Conservation (phyloP, 169 alveolate species). For the Plasmodium gallinaceum region DNA sequence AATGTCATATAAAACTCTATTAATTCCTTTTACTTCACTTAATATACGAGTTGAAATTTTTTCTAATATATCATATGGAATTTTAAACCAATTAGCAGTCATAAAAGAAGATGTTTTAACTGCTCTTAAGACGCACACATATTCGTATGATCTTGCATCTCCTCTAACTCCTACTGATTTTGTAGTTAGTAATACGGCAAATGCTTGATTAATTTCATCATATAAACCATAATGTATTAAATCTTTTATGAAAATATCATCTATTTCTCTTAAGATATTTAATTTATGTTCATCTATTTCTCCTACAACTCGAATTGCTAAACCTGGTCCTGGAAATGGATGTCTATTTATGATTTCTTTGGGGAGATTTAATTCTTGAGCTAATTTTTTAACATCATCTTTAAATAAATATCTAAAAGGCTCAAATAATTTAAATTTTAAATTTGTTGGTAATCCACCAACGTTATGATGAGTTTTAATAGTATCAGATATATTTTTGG, state of each 20-base stretch:
- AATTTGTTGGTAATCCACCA: conserved; percentile 84
- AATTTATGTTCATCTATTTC: conserved; percentile 81
- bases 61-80: conserved; percentile 81
- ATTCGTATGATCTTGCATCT: conserved; percentile 82
- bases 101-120: conserved; percentile 82
- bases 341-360: conserved; percentile 81
- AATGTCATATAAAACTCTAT: conserved; percentile 84
- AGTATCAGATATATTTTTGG: conserved; percentile 80
- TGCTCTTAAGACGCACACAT: conserved; percentile 79
- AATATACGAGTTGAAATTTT: conserved; percentile 81
- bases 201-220: conserved; percentile 81
- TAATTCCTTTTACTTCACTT: conserved; percentile 80
- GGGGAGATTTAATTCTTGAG: conserved; percentile 80
- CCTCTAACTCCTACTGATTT: conserved; percentile 82
- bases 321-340: conserved; percentile 89
- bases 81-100: conserved; percentile 82
- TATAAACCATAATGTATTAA: conserved; percentile 73
- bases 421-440: conserved; percentile 83
- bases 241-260: conserved; percentile 81
- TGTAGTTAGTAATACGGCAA: conserved; percentile 81
- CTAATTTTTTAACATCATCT: conserved; percentile 84
- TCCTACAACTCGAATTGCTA: conserved; percentile 84
- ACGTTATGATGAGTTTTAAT: conserved; percentile 87
- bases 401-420: conserved; percentile 84
- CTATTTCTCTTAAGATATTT: conserved; percentile 83